Conservation (phyloP, 345 rosid species). For the thale cress (Arabidopsis thaliana) region DNA sequence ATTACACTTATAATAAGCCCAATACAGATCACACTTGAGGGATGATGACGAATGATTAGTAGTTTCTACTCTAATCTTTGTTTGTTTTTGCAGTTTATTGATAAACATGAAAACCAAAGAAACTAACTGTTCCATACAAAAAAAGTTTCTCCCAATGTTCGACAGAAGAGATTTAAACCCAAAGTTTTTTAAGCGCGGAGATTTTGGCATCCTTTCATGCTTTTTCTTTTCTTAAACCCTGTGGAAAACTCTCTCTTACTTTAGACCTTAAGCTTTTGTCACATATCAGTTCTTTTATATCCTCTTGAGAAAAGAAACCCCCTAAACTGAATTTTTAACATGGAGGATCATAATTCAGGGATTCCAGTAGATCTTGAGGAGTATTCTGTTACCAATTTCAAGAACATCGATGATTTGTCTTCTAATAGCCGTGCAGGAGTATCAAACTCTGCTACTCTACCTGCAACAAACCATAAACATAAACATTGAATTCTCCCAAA, state of each 20-base stretch:
- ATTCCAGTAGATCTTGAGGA: constrained; percentile 94
- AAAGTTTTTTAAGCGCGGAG: constrained; percentile 21
- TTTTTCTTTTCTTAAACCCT: background rate
- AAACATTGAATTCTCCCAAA: constrained; percentile 14
- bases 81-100: constrained; percentile 24
- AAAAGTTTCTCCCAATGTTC: constrained; percentile 30
- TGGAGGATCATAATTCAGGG: constrained; percentile 65
- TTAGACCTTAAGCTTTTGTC: constrained; percentile 35
- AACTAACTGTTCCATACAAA: constrained; percentile 36
- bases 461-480: constrained; percentile 51
- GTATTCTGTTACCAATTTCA: constrained; percentile 88
- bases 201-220: constrained; percentile 26
- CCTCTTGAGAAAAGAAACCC: constrained; percentile 27
- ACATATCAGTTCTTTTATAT: constrained; percentile 17
- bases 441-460: constrained; percentile 93
- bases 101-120: constrained; percentile 32
- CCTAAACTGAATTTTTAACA: constrained; percentile 15
- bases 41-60: background rate
- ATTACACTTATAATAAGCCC: constrained; percentile 16
- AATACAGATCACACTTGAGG: background rate
- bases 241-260: constrained; percentile 15
- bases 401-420: constrained; percentile 93
- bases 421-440: constrained; percentile 78
- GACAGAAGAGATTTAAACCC: constrained; percentile 22
- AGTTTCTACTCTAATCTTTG: background rate